These are phyloP conservation scores for Talaromyces adpressus DNA, from an alignment of 495 filamentous ascomycete species.

Conservation along the genomic window DNA sequence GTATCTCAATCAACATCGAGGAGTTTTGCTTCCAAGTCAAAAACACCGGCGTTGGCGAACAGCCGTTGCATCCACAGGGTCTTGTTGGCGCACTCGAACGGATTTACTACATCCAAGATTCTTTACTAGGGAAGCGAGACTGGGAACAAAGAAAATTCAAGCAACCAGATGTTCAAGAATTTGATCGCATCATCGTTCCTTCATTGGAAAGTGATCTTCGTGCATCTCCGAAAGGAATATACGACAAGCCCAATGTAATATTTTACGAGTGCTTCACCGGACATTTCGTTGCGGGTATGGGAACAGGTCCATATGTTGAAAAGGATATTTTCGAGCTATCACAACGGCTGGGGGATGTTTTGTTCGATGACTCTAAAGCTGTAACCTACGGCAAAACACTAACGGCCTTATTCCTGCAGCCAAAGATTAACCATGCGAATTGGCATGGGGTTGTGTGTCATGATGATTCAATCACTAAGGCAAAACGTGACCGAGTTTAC, in stretches of 20 bases:
- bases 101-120: background rate
- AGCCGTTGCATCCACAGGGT: background rate
- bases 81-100: background rate
- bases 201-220: slow-evolving; percentile 6
- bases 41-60: background rate
- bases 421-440: background rate
- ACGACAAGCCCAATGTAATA: slow-evolving; percentile 1
- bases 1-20: background rate
- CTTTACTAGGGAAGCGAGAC: background rate
- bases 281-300: background rate
- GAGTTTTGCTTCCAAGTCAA: background rate
- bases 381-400: background rate
- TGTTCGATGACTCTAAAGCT: background rate
- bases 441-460: background rate
- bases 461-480: no score
- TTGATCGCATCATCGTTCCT: background rate
- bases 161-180: background rate
- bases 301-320: background rate
- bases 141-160: background rate
- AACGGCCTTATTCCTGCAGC: background rate
- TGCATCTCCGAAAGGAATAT: background rate
- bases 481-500: background rate
- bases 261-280: background rate
- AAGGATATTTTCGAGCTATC: background rate
- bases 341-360: background rate